A percentile compares a stretch with the other conserved stretches of the same genome.
Evolutionary conservation across 805 yeast species (phyloP).

Genomic region (Wilhelminamyces savonicus): DNA sequence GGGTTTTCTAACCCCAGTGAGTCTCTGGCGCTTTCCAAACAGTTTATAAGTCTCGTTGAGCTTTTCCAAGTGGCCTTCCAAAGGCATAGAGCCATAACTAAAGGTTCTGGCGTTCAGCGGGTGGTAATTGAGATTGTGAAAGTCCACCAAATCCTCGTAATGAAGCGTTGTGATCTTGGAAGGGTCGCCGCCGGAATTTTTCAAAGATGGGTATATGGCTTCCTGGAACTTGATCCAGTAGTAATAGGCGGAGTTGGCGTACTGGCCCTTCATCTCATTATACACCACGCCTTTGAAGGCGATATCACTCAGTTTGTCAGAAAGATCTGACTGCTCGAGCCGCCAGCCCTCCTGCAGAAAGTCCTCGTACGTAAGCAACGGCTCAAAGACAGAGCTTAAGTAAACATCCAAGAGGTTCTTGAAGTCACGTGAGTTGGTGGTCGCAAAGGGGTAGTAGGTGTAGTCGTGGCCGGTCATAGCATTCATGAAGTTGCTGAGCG

Average conservation of each 20-base stretch:
- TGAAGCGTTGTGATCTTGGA: slow-evolving; percentile 62
- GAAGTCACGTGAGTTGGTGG: slow-evolving; percentile 80
- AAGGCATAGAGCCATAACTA: slow-evolving; percentile 78
- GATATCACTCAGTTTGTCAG: slow-evolving; percentile 55
- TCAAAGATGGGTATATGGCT: slow-evolving; percentile 73
- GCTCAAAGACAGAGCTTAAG: slow-evolving; percentile 79
- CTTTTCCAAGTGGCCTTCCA: slow-evolving; percentile 52
- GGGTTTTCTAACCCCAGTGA: slow-evolving; percentile 38
- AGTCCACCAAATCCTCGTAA: slow-evolving; percentile 71
- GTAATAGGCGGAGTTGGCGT: slow-evolving; percentile 80
- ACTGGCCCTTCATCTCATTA: slow-evolving; percentile 98
- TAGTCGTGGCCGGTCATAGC: slow-evolving; percentile 98
- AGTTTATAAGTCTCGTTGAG: slow-evolving; percentile 43
- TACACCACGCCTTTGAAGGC: slow-evolving; percentile 92
- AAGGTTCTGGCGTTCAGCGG: slow-evolving; percentile 85
- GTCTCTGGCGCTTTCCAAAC: slow-evolving; percentile 45
- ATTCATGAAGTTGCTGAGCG: slow-evolving; percentile 95
- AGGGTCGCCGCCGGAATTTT: slow-evolving; percentile 96
- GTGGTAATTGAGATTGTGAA: slow-evolving; percentile 73
- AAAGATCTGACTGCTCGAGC: slow-evolving; percentile 61
- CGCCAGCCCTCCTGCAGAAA: slow-evolving; percentile 98
- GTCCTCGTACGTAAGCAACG: slow-evolving; percentile 71
- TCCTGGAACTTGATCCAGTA: slow-evolving; percentile 82
- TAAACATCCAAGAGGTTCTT: slow-evolving; percentile 82
- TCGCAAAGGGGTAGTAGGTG: slow-evolving; percentile 93